These are phyloP conservation scores for Gossypium davidsonii DNA, from an alignment of 441 rosid genomes.

Conservation along the genomic window DNA sequence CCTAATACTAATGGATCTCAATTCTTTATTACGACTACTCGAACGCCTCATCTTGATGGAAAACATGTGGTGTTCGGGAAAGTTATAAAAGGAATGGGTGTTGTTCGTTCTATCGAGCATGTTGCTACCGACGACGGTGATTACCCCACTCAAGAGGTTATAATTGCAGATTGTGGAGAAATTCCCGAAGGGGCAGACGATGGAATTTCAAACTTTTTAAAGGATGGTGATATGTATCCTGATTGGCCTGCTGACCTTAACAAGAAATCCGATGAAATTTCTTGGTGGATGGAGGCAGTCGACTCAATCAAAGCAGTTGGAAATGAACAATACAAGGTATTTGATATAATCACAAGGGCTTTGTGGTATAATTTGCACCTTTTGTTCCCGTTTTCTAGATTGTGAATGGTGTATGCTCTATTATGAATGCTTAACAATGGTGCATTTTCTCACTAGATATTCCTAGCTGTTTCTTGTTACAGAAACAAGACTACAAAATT, in stretches of 20 bases:
- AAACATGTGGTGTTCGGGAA: constrained; percentile 91
- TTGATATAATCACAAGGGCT: not conserved
- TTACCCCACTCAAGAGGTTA: constrained; percentile 50
- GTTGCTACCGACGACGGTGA: constrained; percentile 44
- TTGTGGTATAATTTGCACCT: not conserved
- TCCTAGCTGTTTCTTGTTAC: not conserved
- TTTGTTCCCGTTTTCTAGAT: not conserved
- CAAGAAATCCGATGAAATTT: constrained; percentile 49
- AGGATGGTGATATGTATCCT: constrained; percentile 78
- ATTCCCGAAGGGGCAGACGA: constrained; percentile 68
- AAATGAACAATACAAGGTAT: constrained; percentile 45
- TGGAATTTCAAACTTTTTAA: constrained; percentile 71
- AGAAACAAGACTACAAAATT: constrained; percentile 89
- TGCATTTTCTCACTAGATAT: not conserved
- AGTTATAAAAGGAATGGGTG: constrained; percentile 88
- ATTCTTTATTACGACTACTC: constrained; percentile 84
- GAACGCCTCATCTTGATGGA: constrained; percentile 77
- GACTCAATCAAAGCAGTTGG: constrained; percentile 67
- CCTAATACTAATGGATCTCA: constrained; percentile 86
- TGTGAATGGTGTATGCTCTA: not conserved
- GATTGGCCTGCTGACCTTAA: constrained; percentile 88
- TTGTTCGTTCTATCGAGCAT: constrained; percentile 78
- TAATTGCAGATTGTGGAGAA: constrained; percentile 68
- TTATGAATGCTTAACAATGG: not conserved
- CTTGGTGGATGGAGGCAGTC: constrained; percentile 89